Base-by-base conservation (phyloP, 305 asterid species). In the Caryopteris hybrid region DNA sequence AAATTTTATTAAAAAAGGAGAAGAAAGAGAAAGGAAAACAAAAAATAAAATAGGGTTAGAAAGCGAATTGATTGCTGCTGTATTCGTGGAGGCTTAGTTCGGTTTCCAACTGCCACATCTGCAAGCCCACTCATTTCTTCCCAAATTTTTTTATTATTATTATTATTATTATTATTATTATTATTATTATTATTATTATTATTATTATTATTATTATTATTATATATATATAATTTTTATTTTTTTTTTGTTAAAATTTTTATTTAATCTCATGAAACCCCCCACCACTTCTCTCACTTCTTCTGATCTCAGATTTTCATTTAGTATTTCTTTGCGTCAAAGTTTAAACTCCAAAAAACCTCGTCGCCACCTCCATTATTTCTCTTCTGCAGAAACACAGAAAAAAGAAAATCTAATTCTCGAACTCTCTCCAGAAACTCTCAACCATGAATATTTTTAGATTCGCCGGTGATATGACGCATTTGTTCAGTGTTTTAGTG, bases 401-500 rank as follows among this genome's bases (percentile, higher is more conserved):
- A 3, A 7, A 25, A 8, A 21, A 18, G 22, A 31, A 39, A 69
- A 11, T 9, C 6, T 27, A 1, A 22, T 41, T 59, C 33, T 60
- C 60, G 29, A 63, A 13, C 39, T 2, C 21, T 47, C 29, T 14
- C 2, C 56, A 25, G 42, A 20, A 27, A 20, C 55, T 59, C 16
- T 67, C 52, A 72, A 42, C 76, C 42, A 92, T 94, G 99, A 94
- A 94, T 76, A 71, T 86, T 43, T 94, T 94, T 81, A 83, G 98
- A 84, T 87, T 94, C 51, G 84, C 93, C 31, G 98, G 99, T 11
- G 99, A 94, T 64, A 87, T 91, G 99, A 87, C 93, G 68, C 99
- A 91, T 80, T 85, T 94, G 86, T 75, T 88, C 51, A 94, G 99
- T 64, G 74, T 94, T 73, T 64, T 91, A 64, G 91, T 94, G n/a